Evolutionary conservation across 1,284 basidiomycete species (phyloP).

Genomic region (Tetrapyrgos nigripes): DNA sequence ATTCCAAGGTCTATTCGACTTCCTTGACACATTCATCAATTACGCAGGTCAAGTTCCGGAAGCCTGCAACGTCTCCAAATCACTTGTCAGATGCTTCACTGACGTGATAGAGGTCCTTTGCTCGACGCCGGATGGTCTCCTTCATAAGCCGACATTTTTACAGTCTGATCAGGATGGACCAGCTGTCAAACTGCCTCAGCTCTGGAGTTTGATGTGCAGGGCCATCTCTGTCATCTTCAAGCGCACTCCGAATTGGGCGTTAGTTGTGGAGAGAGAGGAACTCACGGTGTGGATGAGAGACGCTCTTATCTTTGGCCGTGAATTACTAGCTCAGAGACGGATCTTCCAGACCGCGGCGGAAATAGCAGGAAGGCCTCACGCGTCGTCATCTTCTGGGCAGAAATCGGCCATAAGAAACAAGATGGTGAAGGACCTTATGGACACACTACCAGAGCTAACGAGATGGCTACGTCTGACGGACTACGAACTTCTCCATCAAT

Average conservation of each 20-base stretch:
- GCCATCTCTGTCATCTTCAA: constrained; percentile 86
- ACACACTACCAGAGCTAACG: constrained; percentile 78
- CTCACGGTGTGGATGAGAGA: constrained; percentile 98
- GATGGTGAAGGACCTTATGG: constrained; percentile 82
- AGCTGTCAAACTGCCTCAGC: constrained; percentile 61
- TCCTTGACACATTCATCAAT: constrained; percentile 69
- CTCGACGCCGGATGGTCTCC: constrained; percentile 69
- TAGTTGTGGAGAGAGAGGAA: constrained; percentile 76
- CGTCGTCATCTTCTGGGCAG: constrained; percentile 34
- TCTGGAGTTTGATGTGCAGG: constrained; percentile 87
- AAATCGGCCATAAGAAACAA: constrained; percentile 62
- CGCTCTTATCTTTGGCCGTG: constrained; percentile 89
- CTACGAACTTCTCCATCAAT: constrained; percentile 86
- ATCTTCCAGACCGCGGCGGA: constrained; percentile 78
- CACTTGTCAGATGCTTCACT: constrained; percentile 89
- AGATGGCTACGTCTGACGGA: constrained; percentile 92
- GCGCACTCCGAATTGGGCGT: constrained; percentile 83
- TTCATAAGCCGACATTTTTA: constrained; percentile 65
- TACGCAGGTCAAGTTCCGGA: constrained; percentile 76
- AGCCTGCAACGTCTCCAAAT: constrained; percentile 85
- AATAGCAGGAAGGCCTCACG: constrained; percentile 9
- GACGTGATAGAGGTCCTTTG: constrained; percentile 91
- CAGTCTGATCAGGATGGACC: constrained; percentile 52
- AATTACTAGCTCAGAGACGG: constrained; percentile 81
- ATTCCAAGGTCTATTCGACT: constrained; percentile 72